Percentiles rank a stretch among this genome's conserved stretches.
phyloP scores from a whole-genome alignment of 1,284 basidiomycete genomes.

The Agroathelia rolfsii region DNA sequence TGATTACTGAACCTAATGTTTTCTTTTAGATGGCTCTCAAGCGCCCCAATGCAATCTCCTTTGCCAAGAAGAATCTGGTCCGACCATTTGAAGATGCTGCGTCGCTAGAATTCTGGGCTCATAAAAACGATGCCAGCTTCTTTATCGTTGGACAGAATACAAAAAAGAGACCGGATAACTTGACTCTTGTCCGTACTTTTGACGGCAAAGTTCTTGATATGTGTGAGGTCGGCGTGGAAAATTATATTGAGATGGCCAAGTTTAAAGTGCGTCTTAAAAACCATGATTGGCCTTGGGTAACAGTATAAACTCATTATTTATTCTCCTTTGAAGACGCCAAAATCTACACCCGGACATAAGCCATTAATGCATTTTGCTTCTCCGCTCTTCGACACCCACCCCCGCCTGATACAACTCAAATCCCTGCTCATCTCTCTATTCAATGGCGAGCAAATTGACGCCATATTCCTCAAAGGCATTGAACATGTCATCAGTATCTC shows the following conservation, averaged over 20 bases:
- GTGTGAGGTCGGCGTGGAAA: slow-evolving; percentile 87
- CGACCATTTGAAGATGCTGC: slow-evolving; percentile 83
- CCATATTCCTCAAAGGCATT: slow-evolving; percentile 77
- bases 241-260: slow-evolving; percentile 67
- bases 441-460: slow-evolving; percentile 78
- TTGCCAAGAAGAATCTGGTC: slow-evolving; percentile 90
- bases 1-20: not conserved
- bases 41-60: slow-evolving; percentile 81
- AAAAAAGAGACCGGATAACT: slow-evolving; percentile 89
- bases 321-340: slow-evolving; percentile 49
- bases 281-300: slow-evolving; percentile 2
- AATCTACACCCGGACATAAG: slow-evolving; percentile 85
- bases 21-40: slow-evolving; percentile 76
- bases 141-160: slow-evolving; percentile 88
- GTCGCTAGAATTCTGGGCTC: slow-evolving; percentile 86
- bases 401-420: slow-evolving; percentile 87
- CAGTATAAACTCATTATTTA: slow-evolving; percentile 1
- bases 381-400: slow-evolving; percentile 86
- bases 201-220: slow-evolving; percentile 87
- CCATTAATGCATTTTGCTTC: slow-evolving; percentile 95
- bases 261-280: slow-evolving; percentile 62
- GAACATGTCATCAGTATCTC: slow-evolving; percentile 90
- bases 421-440: slow-evolving; percentile 87
- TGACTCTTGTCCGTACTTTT: slow-evolving; percentile 85
- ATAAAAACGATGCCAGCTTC: slow-evolving; percentile 91